Evolutionary conservation across 495 filamentous ascomycete species (phyloP).

Genomic region (Saxophila tyrrhenica): DNA sequence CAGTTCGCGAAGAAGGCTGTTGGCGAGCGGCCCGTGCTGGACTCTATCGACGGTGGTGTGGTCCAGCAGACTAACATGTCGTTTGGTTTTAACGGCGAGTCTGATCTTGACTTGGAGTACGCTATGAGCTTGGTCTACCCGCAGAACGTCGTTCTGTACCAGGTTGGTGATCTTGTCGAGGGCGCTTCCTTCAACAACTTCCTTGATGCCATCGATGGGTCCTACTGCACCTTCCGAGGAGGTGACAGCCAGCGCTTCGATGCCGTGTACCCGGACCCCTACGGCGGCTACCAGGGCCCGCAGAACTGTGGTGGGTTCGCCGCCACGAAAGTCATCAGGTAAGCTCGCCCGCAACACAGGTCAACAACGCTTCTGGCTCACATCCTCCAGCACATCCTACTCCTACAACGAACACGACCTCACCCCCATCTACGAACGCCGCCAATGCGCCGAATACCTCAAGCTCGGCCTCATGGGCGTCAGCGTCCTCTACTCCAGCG

Average conservation of each 20-base stretch:
- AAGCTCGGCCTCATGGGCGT: constrained; percentile 39
- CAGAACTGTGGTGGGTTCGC: constrained; percentile 14
- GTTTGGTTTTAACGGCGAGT: constrained; percentile 12
- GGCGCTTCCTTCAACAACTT: constrained; percentile 31
- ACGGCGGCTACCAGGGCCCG: constrained; percentile 27
- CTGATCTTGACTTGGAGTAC: constrained; percentile 28
- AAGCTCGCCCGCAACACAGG: neutral
- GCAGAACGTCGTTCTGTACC: constrained; percentile 25
- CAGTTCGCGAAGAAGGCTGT: constrained; percentile 7
- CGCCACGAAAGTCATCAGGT: constrained; percentile 14
- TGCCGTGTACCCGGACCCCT: constrained; percentile 28
- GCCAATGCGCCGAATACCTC: constrained; percentile 26
- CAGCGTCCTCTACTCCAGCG: constrained; percentile 32
- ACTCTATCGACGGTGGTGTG: constrained; percentile 17
- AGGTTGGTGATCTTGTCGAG: constrained; percentile 27
- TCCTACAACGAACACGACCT: constrained; percentile 2
- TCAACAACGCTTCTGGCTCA: constrained; percentile 36
- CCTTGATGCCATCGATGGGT: constrained; percentile 34
- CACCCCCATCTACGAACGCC: constrained; percentile 6
- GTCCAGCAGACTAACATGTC: neutral
- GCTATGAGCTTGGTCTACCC: constrained; percentile 16
- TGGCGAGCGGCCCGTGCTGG: constrained; percentile 11
- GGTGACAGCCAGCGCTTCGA: constrained; percentile 26
- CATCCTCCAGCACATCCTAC: constrained; percentile 3
- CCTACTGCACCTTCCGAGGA: constrained; percentile 31